phyloP scores from a whole-genome alignment of 306 rosid species.

The Vicia sativa region DNA sequence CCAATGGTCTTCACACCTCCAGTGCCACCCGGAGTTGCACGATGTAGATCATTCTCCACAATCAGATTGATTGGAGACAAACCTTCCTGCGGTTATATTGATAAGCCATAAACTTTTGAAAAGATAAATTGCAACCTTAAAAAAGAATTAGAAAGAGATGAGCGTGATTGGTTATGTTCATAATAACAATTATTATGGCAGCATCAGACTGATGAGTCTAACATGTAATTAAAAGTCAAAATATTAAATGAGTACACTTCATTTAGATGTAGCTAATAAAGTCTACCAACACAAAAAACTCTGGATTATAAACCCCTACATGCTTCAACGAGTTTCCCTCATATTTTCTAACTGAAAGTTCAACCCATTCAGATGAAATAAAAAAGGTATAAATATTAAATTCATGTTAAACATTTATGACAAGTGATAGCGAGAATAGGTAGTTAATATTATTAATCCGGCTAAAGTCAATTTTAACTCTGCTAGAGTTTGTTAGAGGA shows the following conservation, averaged over 20 bases:
- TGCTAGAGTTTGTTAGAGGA: neutral
- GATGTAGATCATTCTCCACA: conserved; percentile 86
- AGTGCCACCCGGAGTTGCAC: conserved; percentile 99
- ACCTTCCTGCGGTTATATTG: conserved; percentile 73
- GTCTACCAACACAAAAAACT: conserved; percentile 7
- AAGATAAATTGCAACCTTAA: conserved; percentile 4
- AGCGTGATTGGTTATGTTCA: conserved; percentile 3
- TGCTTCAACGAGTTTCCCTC: neutral
- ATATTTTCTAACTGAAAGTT: conserved; percentile 14
- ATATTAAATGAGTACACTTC: conserved; percentile 10
- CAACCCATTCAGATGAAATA: conserved; percentile 11
- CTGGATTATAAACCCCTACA: neutral
- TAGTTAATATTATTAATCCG: neutral
- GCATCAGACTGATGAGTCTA: neutral
- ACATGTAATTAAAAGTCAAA: conserved; percentile 18
- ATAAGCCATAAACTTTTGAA: conserved; percentile 13
- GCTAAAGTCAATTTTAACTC: neutral
- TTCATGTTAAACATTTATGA: neutral
- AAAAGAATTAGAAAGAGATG: conserved; percentile 23
- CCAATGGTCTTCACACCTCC: conserved; percentile 99
- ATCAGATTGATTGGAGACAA: conserved; percentile 89
- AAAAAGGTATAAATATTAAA: neutral
- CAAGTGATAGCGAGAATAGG: neutral
- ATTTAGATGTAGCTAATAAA: conserved; percentile 5
- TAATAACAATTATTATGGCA: conserved; percentile 11